Percentiles rank a stretch among this genome's conserved stretches.
Conservation (phyloP, 495 filamentous ascomycete genomes). For the Penicillium pancosmium region DNA sequence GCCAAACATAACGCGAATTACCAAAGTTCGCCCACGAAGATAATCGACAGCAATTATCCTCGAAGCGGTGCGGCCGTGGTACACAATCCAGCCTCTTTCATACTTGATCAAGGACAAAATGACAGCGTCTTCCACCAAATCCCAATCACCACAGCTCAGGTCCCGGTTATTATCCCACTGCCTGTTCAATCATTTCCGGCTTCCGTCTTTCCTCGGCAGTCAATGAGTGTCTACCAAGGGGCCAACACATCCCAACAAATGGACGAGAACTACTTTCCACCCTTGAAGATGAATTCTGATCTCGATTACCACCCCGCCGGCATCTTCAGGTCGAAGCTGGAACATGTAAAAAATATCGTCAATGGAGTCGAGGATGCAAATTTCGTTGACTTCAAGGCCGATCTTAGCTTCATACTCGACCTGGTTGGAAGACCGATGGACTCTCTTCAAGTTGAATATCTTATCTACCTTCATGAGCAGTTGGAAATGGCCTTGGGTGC, state of each 20-base stretch:
- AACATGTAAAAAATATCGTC: background rate
- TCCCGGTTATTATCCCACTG: background rate
- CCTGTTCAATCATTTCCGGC: background rate
- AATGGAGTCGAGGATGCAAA: constrained; percentile 28
- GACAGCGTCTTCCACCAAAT: background rate
- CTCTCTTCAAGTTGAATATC: background rate
- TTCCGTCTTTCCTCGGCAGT: background rate
- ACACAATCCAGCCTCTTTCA: background rate
- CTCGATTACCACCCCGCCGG: background rate
- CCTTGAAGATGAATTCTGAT: background rate
- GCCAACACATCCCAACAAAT: background rate
- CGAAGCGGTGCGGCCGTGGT: background rate
- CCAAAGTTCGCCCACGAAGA: background rate
- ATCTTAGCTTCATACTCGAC: background rate
- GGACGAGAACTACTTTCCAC: background rate
- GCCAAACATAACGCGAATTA: background rate
- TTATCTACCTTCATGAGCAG: background rate
- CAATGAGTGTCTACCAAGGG: background rate
- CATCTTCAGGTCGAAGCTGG: background rate
- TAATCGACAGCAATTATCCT: background rate
- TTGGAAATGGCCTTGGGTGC: background rate
- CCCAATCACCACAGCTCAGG: background rate
- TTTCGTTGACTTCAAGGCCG: background rate
- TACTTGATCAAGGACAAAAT: background rate
- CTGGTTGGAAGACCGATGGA: background rate